A percentile compares a stretch with the other conserved stretches of the same genome.
Evolutionary conservation across 164 flowering plant genomes (phyloP).

Genomic region (Vitis rupestris): DNA sequence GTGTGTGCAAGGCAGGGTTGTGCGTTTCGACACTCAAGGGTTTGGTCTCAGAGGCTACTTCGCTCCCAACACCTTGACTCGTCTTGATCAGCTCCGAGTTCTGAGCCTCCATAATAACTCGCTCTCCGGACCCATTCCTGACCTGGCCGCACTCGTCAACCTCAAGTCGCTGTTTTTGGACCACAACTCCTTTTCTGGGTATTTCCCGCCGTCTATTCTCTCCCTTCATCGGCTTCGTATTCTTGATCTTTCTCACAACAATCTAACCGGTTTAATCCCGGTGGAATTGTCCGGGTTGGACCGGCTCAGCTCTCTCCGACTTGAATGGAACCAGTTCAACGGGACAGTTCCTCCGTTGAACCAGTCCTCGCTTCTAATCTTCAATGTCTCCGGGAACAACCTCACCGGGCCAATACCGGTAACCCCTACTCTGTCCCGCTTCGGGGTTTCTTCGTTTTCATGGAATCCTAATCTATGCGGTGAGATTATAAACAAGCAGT

Average conservation of each 20-base stretch:
- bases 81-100: slow-evolving; percentile 48
- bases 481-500: slow-evolving; percentile 28
- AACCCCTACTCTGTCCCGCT: slow-evolving; percentile 33
- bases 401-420: slow-evolving; percentile 36
- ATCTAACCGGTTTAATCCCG: slow-evolving; percentile 34
- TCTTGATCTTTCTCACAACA: slow-evolving; percentile 31
- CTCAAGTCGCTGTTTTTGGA: slow-evolving; percentile 34
- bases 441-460: slow-evolving; percentile 29
- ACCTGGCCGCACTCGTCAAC: slow-evolving; percentile 36
- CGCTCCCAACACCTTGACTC: slow-evolving; percentile 29
- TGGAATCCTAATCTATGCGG: slow-evolving; percentile 40
- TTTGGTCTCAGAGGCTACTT: slow-evolving; percentile 32
- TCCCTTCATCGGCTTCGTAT: slow-evolving; percentile 27
- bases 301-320: slow-evolving; percentile 27
- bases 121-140: slow-evolving; percentile 46
- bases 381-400: slow-evolving; percentile 41
- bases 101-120: slow-evolving; percentile 41
- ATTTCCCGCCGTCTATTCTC: slow-evolving; percentile 33
- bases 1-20: slow-evolving; percentile 40
- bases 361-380: slow-evolving; percentile 24
- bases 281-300: slow-evolving; percentile 2
- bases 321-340: slow-evolving; percentile 31
- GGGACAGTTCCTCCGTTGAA: slow-evolving; percentile 36
- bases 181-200: slow-evolving; percentile 33
- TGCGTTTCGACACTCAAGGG: slow-evolving; percentile 22